Evolutionary conservation across 2,329 filamentous ascomycete genomes (phyloP), one percentile per base, ranked within the genome.

Genomic region (Didymella arachidicola): DNA sequence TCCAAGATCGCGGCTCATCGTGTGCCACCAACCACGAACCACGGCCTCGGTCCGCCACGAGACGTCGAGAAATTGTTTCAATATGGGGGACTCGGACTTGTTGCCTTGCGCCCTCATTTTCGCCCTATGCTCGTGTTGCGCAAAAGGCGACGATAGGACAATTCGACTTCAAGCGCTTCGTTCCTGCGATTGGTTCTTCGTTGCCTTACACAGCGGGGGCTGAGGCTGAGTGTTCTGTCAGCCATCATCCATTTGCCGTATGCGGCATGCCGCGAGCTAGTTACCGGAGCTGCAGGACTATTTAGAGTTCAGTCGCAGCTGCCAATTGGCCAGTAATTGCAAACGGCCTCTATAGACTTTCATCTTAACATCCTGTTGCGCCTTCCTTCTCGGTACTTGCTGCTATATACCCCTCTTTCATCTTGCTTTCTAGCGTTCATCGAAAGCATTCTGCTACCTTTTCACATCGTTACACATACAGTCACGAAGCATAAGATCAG

Each of bases 171-270:
- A 16, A 14, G 48, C 11, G 32, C 18, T 19, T 34, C 26, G 26
- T 19, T 38, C 45, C 41, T 43, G 32, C 19, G 25, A 51, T 59
- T 54, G 57, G 57, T 46, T 39, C 45, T 50, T 34, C 12, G 44
- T 8, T 47, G 29, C 29, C 44, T 47, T 34, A 34, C 44, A 16
- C 22, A 43, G 57, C 53, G 53, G 66, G 64, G 63, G 66, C 66
- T 70, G 63, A 68, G 61, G 59, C 60, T 63, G 56, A 59, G 62
- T 47, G 60, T 51, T 27, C 51, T 44, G 50, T 64, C 65, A 53
- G 49, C 45, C 38, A 30, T 49, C 26, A 8, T 45, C 44, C 56
- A 64, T 69, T 68, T 53, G 36, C 66, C 63, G 46, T 53, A 64
- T 66, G 38, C 39, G 58, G 65, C 44, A 51, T 36, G 26, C 60